phyloP scores from a whole-genome alignment of 2,329 filamentous ascomycete genomes.

The Aspergillus bombycis region DNA sequence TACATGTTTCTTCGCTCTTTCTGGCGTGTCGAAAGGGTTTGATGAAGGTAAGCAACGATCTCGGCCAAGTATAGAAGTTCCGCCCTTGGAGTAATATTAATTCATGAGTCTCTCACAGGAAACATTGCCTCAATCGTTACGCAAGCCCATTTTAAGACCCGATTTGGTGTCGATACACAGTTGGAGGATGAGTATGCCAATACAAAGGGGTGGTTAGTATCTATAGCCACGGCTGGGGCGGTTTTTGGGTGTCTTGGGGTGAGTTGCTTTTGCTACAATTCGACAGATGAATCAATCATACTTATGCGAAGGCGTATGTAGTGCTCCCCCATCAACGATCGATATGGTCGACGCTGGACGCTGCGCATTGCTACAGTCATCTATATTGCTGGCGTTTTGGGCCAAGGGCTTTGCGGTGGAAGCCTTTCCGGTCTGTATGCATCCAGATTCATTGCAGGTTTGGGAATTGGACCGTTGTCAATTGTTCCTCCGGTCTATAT shows the following conservation, averaged over 20 bases:
- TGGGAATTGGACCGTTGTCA: slow-evolving; percentile 21
- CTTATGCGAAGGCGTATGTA: neutral
- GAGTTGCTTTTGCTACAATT: neutral
- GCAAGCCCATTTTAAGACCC: slow-evolving; percentile 17
- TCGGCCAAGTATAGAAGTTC: neutral
- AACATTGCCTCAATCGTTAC: slow-evolving; percentile 27
- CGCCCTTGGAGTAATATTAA: neutral
- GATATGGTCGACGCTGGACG: slow-evolving; percentile 22
- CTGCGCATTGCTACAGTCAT: slow-evolving; percentile 18
- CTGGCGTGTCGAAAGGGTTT: slow-evolving; percentile 26
- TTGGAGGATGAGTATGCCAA: slow-evolving; percentile 22
- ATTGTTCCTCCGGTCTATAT: slow-evolving; percentile 20
- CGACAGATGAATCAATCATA: neutral
- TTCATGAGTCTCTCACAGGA: slow-evolving; percentile 7
- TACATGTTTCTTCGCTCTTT: slow-evolving; percentile 26
- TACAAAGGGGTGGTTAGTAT: slow-evolving; percentile 25
- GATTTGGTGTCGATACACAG: slow-evolving; percentile 20
- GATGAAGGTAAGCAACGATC: slow-evolving; percentile 19
- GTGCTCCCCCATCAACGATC: slow-evolving; percentile 21
- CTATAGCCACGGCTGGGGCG: slow-evolving; percentile 25
- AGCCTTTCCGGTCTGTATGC: slow-evolving; percentile 21
- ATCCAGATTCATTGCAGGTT: slow-evolving; percentile 19
- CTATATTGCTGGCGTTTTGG: slow-evolving; percentile 23
- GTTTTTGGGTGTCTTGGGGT: slow-evolving; percentile 25
- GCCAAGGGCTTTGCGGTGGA: slow-evolving; percentile 20